Evolutionary conservation across 805 yeast species (phyloP), one percentile per base, ranked within the genome.

Genomic region (Candida corydali): DNA sequence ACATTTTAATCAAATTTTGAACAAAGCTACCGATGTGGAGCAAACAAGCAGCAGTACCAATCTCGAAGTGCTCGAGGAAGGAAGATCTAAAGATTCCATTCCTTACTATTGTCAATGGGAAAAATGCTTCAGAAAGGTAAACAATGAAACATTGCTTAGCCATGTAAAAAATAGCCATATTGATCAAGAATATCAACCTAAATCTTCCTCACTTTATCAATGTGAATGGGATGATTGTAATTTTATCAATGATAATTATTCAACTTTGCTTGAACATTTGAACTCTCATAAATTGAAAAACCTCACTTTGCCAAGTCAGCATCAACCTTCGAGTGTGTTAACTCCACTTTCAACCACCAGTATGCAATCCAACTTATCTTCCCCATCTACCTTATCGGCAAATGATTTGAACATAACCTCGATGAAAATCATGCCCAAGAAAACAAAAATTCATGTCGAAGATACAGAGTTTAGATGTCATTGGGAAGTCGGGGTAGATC

Each of bases 191-290:
- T 32, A 33, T 5, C 36, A n/a, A 8, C 17, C 17, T 15, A 31
- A 29, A 6, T 11, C 19, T 9, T 27, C 28, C 10, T 25, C 41
- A 8, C n/a, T n/a, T n/a, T 65, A 57, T 34, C 63, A 70, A 33
- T 88, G 96, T 62, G 86, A 80, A 50, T 87, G 95, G 96, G 60
- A 66, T 38, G 70, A 78, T 37, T 88, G 96, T 68, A 61, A 72
- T 29, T 85, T 70, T 51, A 63, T 65, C 15, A 69, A 82, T 19
- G 53, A 60, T 12, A 78, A 78, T 46, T 51, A 81, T 32, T 64
- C 76, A 20, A 54, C 70, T 5, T 60, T 88, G 20, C 57, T 84
- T 8, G 63, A 70, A 28, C 96, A 87, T 59, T 49, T 67, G 33
- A 48, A 50, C 31, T 36, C 51, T 15, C 73, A 67, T 40, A 61